Evolutionary conservation across 345 rosid genomes (phyloP).

Genomic region (Bruguiera gymnorhiza): DNA sequence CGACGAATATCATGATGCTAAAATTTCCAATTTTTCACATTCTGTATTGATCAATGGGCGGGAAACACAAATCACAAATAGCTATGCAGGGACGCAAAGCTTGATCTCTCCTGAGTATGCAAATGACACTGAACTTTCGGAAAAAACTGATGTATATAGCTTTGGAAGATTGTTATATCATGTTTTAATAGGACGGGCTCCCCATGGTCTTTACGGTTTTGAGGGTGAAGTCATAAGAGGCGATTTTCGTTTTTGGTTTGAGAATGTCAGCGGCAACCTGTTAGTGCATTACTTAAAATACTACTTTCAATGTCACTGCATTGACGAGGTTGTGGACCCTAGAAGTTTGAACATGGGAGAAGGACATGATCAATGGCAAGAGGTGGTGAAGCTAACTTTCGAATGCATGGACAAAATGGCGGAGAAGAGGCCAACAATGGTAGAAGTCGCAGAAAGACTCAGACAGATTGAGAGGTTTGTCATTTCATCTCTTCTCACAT

Average conservation of each 20-base stretch:
- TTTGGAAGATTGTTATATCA: not conserved
- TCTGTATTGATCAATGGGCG: not conserved
- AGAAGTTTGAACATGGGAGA: not conserved
- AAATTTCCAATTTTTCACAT: conserved; percentile 6
- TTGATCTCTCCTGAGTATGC: not conserved
- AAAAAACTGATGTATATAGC: conserved; percentile 14
- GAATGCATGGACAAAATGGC: not conserved
- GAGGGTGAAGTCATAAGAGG: not conserved
- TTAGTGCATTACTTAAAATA: too few relatives aligned
- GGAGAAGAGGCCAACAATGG: not conserved
- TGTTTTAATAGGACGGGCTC: not conserved
- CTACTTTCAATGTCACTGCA: too few relatives aligned
- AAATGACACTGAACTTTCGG: not conserved
- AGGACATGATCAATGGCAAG: not conserved
- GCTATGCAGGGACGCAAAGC: not conserved
- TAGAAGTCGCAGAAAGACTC: not conserved
- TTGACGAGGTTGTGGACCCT: not conserved
- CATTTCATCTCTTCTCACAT: too few relatives aligned
- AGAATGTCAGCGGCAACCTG: too few relatives aligned
- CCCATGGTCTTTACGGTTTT: not conserved
- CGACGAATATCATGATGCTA: conserved; percentile 6
- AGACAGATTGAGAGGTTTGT: not conserved
- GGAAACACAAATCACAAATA: not conserved
- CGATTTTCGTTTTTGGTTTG: too few relatives aligned
- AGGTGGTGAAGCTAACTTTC: not conserved